Evolutionary conservation across 2,329 filamentous ascomycete species (phyloP).

Genomic region (Ilyonectria sp.): DNA sequence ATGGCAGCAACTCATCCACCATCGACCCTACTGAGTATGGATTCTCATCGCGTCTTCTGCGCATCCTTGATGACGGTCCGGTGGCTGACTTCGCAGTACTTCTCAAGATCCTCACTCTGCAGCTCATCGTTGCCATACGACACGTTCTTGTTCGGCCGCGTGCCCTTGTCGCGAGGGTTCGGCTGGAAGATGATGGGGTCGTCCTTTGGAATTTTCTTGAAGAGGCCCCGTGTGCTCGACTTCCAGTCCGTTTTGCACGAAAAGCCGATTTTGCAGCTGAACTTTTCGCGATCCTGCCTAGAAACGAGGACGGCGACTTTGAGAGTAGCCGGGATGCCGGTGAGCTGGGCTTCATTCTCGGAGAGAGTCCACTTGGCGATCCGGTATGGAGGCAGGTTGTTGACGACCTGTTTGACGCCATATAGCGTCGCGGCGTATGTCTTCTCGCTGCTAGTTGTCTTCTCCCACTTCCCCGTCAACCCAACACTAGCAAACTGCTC

Average conservation of each 20-base stretch:
- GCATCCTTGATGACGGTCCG: constrained; percentile 8
- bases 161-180: background rate
- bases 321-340: constrained; percentile 16
- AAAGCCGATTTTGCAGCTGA: background rate
- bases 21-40: no score
- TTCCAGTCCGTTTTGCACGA: constrained; percentile 19
- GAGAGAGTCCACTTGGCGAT: constrained; percentile 28
- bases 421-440: background rate
- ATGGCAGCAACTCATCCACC: no score
- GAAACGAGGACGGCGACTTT: constrained; percentile 9
- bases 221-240: constrained; percentile 6
- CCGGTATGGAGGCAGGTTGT: constrained; percentile 17
- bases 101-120: constrained; percentile 3
- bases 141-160: background rate
- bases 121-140: constrained; percentile 3
- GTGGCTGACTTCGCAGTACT: constrained; percentile 12
- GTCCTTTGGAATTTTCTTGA: background rate
- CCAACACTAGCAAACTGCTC: background rate
- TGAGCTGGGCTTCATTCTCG: constrained; percentile 24
- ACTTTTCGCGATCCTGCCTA: background rate
- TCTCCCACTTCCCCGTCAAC: constrained; percentile 10
- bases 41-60: background rate
- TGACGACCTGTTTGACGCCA: constrained; percentile 12
- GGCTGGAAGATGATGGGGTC: constrained; percentile 19
- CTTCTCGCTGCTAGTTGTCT: background rate